Conservation (phyloP, 305 asterid species). For the Plantago lanceolata region DNA sequence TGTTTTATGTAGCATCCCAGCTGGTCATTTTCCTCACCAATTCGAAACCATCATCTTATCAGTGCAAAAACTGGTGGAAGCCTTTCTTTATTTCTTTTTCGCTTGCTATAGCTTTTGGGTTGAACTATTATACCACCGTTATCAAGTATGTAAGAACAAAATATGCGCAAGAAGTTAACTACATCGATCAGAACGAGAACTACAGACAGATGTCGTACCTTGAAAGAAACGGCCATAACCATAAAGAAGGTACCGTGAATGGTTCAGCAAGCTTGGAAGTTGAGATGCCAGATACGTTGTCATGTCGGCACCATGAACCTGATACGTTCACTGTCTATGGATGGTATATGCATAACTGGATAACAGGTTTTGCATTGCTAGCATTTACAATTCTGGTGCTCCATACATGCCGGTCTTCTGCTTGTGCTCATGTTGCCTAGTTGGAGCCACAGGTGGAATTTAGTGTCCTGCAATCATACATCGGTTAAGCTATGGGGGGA, state of each 20-base stretch:
- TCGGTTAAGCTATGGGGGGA: not conserved
- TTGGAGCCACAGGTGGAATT: not conserved
- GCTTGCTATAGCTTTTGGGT: constrained; percentile 17
- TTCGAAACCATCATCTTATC: constrained; percentile 23
- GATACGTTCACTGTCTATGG: constrained; percentile 24
- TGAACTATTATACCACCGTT: constrained; percentile 20
- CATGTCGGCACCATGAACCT: constrained; percentile 1
- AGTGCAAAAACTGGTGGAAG: constrained; percentile 26
- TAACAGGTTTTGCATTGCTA: constrained; percentile 10
- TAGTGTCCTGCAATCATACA: not conserved
- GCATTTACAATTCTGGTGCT: constrained; percentile 27
- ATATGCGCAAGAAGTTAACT: constrained; percentile 22
- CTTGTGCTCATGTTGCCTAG: constrained; percentile 12
- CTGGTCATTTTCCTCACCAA: constrained; percentile 22
- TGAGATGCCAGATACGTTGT: not conserved
- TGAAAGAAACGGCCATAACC: not conserved
- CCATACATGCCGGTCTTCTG: constrained; percentile 27
- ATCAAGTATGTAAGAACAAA: constrained; percentile 17
- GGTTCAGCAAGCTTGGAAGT: constrained; percentile 9
- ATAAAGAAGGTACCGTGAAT: not conserved
- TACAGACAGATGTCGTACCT: constrained; percentile 15
- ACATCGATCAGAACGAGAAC: constrained; percentile 17
- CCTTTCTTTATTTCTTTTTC: constrained; percentile 22
- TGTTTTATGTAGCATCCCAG: constrained; percentile 17
- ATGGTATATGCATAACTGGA: constrained; percentile 20